Evolutionary conservation across 2,329 filamentous ascomycete genomes (phyloP), one percentile per base, ranked within the genome.

Genomic region (Neophaeococcomyces aloes): DNA sequence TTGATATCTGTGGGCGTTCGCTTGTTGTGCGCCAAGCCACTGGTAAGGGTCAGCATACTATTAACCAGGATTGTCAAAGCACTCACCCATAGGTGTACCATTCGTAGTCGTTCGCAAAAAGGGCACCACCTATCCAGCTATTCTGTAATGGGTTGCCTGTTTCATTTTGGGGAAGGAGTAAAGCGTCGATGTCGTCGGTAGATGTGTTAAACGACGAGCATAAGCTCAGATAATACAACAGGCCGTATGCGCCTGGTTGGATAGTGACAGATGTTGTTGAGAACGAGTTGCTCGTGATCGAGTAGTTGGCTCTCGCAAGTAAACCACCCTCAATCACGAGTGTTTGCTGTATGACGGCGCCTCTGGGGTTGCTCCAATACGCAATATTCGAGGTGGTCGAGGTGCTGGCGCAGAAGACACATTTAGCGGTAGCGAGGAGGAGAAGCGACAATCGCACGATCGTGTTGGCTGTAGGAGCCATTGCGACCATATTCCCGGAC

Each of bases 21-120:
- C 23, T 27, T 27, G 5, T 5, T 27, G 10, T 38, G 4, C n/a
- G 21, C 7, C 19, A 14, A 11, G 38, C 23, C 21, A 40, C 14
- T 18, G 8, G 11, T n/a, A 11, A 6, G 11, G 7, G 14, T 38
- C 23, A 38, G 36, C 36, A 29, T n/a, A 15, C 18, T 38, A 7
- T 4, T 13, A 5, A 7, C 25, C n/a, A 3, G 21, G 7, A 11
- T n/a, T 5, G 17, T 10, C 10, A 27, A n/a, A 3, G 7, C 18
- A 19, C 52, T n/a, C 42, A 64, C 63, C 81, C 81, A 42, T 79
- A 85, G 2, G 79, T 65, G 52, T 71, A 78, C 53, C 78, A 78
- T 47, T 81, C 71, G 38, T 70, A 62, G 46, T 83, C 65, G 52
- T 83, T 85, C 37, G 70, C 71, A 25, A 86, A 71, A 63, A 85